Conservation (phyloP, 2,329 filamentous ascomycete genomes). For the Scedosporium minutisporum region DNA sequence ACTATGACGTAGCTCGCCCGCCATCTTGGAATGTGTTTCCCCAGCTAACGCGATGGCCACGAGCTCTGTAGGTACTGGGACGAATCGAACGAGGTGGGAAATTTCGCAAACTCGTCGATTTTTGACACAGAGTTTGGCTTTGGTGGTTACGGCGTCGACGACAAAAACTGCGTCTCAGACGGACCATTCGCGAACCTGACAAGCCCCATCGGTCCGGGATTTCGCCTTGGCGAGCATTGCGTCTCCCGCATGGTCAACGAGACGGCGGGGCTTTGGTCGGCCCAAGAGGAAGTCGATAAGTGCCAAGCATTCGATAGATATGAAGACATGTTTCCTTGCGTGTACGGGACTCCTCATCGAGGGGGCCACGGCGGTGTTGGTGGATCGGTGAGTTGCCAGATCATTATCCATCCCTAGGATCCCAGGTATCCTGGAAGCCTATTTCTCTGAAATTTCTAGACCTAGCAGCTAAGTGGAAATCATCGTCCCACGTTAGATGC, state of each 20-base stretch:
- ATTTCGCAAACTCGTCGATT: slow-evolving; percentile 4
- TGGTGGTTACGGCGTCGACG: slow-evolving; percentile 2
- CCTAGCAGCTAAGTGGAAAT: not conserved
- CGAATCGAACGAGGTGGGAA: slow-evolving; percentile 6
- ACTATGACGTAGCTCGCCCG: no score
- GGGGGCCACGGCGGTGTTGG: slow-evolving; percentile 3
- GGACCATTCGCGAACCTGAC: slow-evolving; percentile 10
- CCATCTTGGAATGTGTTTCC: not conserved
- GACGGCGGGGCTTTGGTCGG: not conserved
- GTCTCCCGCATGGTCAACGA: slow-evolving; percentile 7
- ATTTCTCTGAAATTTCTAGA: not conserved
- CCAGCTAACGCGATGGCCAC: no score
- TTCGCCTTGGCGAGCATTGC: slow-evolving; percentile 5
- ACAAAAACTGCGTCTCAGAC: slow-evolving; percentile 4
- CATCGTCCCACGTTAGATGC: not conserved
- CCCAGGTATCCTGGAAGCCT: no score
- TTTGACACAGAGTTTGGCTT: slow-evolving; percentile 8
- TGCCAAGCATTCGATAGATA: not conserved
- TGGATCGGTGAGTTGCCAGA: not conserved
- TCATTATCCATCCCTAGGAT: not conserved
- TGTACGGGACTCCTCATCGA: not conserved
- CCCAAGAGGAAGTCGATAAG: not conserved
- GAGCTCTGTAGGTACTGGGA: slow-evolving; percentile 8
- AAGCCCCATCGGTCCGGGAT: slow-evolving; percentile 9
- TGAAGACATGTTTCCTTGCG: not conserved